A percentile compares a stretch with the other conserved stretches of the same genome.
phyloP scores from a whole-genome alignment of 495 filamentous ascomycete genomes.

The Talaromyces nanjingensis region DNA sequence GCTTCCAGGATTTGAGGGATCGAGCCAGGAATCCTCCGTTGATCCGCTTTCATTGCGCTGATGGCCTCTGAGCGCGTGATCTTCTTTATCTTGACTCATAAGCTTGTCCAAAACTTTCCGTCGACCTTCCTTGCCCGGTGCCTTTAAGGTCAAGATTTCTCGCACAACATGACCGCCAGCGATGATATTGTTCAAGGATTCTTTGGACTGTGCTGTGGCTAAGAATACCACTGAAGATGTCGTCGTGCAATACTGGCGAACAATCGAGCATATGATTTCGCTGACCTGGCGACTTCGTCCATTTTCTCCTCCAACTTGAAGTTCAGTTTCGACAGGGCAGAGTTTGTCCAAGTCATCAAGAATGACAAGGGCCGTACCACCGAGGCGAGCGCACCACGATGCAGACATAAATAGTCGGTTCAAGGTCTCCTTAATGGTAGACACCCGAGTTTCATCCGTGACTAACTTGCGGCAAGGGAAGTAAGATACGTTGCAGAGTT shows the following conservation, averaged over 20 bases:
- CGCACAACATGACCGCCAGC: constrained; percentile 73
- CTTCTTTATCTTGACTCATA: constrained; percentile 33
- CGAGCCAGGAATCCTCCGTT: constrained; percentile 64
- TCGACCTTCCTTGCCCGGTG: constrained; percentile 88
- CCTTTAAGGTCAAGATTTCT: constrained; percentile 77
- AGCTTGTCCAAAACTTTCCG: constrained; percentile 69
- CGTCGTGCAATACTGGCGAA: constrained; percentile 67
- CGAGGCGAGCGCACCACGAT: constrained; percentile 79
- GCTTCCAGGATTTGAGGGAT: constrained; percentile 46
- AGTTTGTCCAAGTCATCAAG: constrained; percentile 90
- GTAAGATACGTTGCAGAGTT: constrained; percentile 70
- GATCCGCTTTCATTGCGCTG: constrained; percentile 28
- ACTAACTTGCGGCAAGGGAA: constrained; percentile 78
- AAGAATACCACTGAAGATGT: constrained; percentile 78
- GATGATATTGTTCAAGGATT: constrained; percentile 72
- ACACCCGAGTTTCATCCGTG: constrained; percentile 79
- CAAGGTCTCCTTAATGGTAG: constrained; percentile 83
- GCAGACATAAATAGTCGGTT: constrained; percentile 78
- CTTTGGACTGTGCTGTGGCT: constrained; percentile 89
- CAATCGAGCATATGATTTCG: constrained; percentile 76
- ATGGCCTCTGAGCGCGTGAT: constrained; percentile 29
- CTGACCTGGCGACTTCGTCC: constrained; percentile 86
- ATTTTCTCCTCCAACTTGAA: constrained; percentile 88
- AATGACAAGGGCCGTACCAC: constrained; percentile 74
- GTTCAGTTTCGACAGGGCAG: constrained; percentile 85